Conservation (phyloP, 1,284 basidiomycete species). For the Sporisorium iseilematis-ciliati region DNA sequence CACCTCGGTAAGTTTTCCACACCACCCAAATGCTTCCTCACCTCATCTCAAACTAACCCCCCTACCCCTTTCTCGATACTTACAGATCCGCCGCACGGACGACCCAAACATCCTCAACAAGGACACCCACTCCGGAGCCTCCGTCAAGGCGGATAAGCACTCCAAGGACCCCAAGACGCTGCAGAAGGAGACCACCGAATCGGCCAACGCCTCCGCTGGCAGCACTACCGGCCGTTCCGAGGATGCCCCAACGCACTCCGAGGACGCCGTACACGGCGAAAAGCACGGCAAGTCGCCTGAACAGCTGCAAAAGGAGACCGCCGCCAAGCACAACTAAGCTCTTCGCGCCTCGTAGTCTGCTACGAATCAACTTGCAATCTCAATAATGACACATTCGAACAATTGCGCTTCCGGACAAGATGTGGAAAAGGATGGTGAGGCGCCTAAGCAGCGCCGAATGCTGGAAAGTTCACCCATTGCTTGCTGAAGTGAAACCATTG, state of each 20-base stretch:
- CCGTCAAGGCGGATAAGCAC: conserved; percentile 53
- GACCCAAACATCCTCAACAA: conserved; percentile 38
- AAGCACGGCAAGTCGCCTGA: conserved; percentile 48
- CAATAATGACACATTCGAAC: no score
- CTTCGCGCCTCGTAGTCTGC: neutral
- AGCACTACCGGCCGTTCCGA: conserved; percentile 13
- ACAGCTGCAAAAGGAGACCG: conserved; percentile 55
- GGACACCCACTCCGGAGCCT: conserved; percentile 50
- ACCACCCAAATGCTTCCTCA: no score
- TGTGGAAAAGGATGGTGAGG: no score
- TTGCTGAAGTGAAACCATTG: no score
- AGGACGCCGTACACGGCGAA: conserved; percentile 55
- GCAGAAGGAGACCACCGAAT: conserved; percentile 35
- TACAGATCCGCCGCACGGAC: conserved; percentile 38
- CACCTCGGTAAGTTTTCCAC: conserved; percentile 31
- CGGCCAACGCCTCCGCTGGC: conserved; percentile 15
- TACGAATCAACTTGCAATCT: neutral
- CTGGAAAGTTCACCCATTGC: no score
- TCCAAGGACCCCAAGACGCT: conserved; percentile 51
- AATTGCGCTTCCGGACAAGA: no score
- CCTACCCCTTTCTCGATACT: no score
- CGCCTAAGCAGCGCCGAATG: no score
- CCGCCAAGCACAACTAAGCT: conserved; percentile 27
- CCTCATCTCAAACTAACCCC: neutral
- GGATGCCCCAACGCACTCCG: conserved; percentile 41